phyloP scores from a whole-genome alignment of 441 rosid genomes.

The Corymbia calophylla region DNA sequence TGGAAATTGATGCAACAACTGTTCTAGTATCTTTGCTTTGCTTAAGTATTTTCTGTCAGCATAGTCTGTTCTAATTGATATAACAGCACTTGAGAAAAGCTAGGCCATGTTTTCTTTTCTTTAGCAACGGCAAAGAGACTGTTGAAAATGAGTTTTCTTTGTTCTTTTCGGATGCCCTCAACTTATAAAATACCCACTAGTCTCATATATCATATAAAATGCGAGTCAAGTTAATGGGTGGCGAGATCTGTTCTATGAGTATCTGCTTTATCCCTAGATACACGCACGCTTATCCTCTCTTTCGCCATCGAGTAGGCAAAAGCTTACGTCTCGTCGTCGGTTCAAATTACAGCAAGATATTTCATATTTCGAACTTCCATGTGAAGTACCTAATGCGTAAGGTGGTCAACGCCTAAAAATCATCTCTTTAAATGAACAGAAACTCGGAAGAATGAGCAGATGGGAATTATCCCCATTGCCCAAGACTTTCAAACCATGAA shows the following conservation, averaged over 20 bases:
- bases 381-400: background rate
- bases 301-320: background rate
- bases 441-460: background rate
- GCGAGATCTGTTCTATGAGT: background rate
- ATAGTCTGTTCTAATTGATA: background rate
- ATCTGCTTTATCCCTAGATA: background rate
- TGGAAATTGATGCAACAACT: background rate
- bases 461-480: background rate
- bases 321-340: background rate
- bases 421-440: background rate
- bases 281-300: background rate
- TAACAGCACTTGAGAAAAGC: background rate
- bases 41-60: background rate
- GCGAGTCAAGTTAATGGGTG: background rate
- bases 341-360: background rate
- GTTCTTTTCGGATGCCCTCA: background rate
- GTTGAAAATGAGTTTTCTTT: background rate
- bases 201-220: background rate
- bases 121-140: background rate
- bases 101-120: background rate
- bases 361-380: background rate
- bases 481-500: background rate
- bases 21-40: background rate
- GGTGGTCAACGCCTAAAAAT: background rate
- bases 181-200: background rate